Base-by-base conservation (phyloP, 208 protist genomes). In the Trypanosomatidae sp. region DNA sequence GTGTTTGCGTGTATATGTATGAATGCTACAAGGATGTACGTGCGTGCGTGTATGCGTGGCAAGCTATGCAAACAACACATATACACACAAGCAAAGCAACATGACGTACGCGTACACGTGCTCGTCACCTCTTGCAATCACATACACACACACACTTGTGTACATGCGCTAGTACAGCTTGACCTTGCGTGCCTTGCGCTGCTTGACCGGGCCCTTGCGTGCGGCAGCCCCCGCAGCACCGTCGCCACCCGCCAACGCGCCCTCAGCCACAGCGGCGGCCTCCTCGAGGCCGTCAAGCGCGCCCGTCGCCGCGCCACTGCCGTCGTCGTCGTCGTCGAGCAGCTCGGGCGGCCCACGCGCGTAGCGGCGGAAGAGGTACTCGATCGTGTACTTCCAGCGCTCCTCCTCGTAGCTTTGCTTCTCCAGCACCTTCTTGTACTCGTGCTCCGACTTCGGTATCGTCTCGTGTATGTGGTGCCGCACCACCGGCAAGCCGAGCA, bases 281-380 rank as follows among this genome's bases (percentile, higher is more conserved):
- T 81, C 73, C 53, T 91, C 72, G 6, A 71, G 61, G 19, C 74
- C 82, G 37, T 87, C 75, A 70, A 76, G 84, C n/a, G n/a, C n/a
- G n/a, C n/a, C n/a, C n/a, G n/a, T n/a, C n/a, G n/a, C n/a, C n/a
- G n/a, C n/a, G n/a, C n/a, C n/a, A n/a, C n/a, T n/a, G 38, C 43
- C 64, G 10, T 88, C 74, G 44, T 80, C 68, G 6, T 18, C 39
- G 20, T 43, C 13, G 46, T 88, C 80, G 15, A 66, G 50, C 42
- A 94, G 68, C 62, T 90, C 77, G 24, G 80, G 77, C 6, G 85
- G 85, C 13, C 77, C 81, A 3, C 43, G 66, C 49, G 79, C 76
- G 56, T 94, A 88, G 43, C 79, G 70, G n/a, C 81, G 70, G 38
- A 90, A 94, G 13, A 94, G 61, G 39, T 87, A 90, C 48, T 94